Conservation (phyloP, 176 grass and related monocot species). For the Stipa capillata region DNA sequence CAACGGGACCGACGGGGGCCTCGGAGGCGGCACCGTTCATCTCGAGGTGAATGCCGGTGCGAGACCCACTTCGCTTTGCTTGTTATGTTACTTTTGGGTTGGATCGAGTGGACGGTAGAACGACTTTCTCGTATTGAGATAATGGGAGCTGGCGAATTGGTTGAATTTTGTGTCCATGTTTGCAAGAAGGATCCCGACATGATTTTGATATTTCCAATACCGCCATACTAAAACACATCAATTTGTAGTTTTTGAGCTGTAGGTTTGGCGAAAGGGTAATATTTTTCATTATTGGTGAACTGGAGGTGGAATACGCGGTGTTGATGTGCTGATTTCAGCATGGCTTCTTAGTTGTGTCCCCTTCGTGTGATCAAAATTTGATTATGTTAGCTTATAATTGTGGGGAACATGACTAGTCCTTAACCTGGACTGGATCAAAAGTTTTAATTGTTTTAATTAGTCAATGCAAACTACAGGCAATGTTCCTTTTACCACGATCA, state of each 20-base stretch:
- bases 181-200: not conserved
- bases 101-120: not conserved
- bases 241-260: not conserved
- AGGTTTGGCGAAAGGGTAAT: not conserved
- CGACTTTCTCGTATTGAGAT: not conserved
- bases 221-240: not conserved
- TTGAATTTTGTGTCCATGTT: not conserved
- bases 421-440: not conserved
- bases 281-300: not conserved
- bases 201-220: not conserved
- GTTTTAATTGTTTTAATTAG: not conserved
- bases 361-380: not conserved
- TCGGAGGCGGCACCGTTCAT: slow-evolving; percentile 46
- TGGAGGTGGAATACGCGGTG: not conserved
- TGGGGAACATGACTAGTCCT: not conserved
- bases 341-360: not conserved
- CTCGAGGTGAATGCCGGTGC: slow-evolving; percentile 38
- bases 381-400: not conserved
- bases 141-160: not conserved
- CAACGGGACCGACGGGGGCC: slow-evolving; percentile 31
- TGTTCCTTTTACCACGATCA: not conserved
- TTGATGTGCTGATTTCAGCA: not conserved
- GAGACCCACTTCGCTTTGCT: not conserved
- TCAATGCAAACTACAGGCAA: not conserved
- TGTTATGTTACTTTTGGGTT: not conserved